Conservation (phyloP, 257 asterid species). For the Gentiana straminea region DNA sequence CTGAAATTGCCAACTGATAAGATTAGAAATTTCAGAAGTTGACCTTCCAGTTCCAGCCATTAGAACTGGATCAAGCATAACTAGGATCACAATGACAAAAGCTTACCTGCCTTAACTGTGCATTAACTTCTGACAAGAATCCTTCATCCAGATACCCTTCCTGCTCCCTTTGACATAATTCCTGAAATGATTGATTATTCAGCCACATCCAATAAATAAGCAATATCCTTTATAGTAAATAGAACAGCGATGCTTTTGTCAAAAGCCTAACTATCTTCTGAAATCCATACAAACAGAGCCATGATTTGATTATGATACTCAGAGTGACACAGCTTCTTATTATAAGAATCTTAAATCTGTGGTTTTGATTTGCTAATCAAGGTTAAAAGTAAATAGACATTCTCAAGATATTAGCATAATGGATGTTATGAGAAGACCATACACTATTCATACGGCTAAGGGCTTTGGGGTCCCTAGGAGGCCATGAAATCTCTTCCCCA, state of each 20-base stretch:
- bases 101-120: conserved; percentile 88
- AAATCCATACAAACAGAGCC: too few species aligned
- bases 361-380: background rate
- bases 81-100: background rate
- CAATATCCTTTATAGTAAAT: too few species aligned
- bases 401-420: background rate
- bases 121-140: conserved; percentile 84
- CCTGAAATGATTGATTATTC: conserved; percentile 29
- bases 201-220: too few species aligned
- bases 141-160: conserved; percentile 97
- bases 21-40: background rate
- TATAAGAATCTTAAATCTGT: background rate
- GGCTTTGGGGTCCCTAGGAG: conserved; percentile 74
- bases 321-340: background rate
- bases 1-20: background rate
- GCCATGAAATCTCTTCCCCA: conserved; percentile 76
- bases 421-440: conserved; percentile 14
- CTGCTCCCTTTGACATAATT: conserved; percentile 76
- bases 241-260: background rate
- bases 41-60: background rate
- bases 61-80: background rate
- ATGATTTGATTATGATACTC: too few species aligned
- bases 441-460: conserved; percentile 75
- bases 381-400: background rate
- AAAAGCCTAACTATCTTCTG: background rate